These are phyloP conservation scores for Microdochium trichocladiopsis DNA, from an alignment of 2,329 filamentous ascomycete species.

Conservation along the genomic window DNA sequence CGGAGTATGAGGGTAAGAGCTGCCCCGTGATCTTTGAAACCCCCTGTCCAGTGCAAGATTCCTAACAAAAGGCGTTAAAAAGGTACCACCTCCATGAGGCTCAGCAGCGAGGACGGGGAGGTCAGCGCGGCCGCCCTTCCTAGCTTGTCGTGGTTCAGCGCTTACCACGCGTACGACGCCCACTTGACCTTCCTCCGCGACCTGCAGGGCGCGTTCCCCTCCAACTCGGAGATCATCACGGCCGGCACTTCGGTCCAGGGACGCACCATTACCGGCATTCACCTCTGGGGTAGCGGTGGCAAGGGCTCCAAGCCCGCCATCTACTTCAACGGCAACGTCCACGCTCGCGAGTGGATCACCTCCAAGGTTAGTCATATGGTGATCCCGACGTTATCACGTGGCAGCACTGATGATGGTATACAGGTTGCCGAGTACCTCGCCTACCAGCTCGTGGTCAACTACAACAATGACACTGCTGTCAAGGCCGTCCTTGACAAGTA, in stretches of 20 bases:
- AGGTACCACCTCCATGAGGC: slow-evolving; percentile 1
- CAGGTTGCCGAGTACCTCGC: slow-evolving; percentile 39
- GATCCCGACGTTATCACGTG: too few species aligned
- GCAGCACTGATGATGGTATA: neutral
- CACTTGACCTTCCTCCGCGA: slow-evolving; percentile 41
- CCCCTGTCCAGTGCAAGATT: neutral
- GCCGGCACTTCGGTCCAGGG: slow-evolving; percentile 37
- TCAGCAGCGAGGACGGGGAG: slow-evolving; percentile 2
- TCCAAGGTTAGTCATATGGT: too few species aligned
- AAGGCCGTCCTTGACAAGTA: slow-evolving; percentile 44
- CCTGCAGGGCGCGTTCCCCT: slow-evolving; percentile 34
- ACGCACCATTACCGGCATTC: slow-evolving; percentile 51
- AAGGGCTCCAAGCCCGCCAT: slow-evolving; percentile 39
- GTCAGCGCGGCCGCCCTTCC: slow-evolving; percentile 19
- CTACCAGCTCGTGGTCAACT: slow-evolving; percentile 36
- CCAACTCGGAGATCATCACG: slow-evolving; percentile 38
- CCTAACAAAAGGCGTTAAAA: neutral
- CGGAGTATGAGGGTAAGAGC: slow-evolving; percentile 12
- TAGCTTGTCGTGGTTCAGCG: slow-evolving; percentile 39
- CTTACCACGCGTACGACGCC: slow-evolving; percentile 45
- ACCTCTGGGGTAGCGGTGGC: slow-evolving; percentile 40
- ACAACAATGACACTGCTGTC: slow-evolving; percentile 27
- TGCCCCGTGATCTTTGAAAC: slow-evolving; percentile 2
- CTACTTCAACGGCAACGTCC: slow-evolving; percentile 44
- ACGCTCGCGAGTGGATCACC: slow-evolving; percentile 48